These are phyloP conservation scores for Claviceps capensis DNA, from an alignment of 2,329 filamentous ascomycete species.

Conservation along the genomic window DNA sequence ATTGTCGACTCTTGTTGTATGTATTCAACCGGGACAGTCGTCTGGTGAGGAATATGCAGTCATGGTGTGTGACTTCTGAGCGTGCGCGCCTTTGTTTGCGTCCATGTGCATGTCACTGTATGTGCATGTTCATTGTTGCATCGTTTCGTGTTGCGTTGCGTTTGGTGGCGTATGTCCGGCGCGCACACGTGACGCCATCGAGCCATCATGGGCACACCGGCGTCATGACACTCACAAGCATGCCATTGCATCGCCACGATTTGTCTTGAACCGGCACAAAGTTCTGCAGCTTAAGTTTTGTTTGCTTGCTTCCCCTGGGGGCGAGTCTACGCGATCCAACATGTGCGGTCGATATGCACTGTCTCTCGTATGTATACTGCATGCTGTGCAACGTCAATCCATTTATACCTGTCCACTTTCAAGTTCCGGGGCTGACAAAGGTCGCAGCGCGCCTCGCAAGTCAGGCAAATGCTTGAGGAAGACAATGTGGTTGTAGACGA, in stretches of 20 bases:
- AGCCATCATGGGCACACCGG: background rate
- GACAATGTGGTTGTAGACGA: constrained; percentile 61
- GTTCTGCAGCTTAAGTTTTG: no score
- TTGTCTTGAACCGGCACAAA: no score
- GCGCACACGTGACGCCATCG: constrained; percentile 1
- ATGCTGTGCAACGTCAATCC: background rate
- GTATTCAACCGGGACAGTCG: no score
- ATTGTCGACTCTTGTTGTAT: no score
- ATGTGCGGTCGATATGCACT: constrained; percentile 27
- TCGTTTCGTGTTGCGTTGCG: background rate
- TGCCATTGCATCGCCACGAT: no score
- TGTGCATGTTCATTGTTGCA: background rate
- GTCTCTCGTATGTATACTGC: constrained; percentile 16
- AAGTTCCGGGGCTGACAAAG: background rate
- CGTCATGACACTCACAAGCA: no score
- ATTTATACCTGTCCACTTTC: background rate
- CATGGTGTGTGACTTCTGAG: no score
- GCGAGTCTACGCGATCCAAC: background rate
- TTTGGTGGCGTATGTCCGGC: background rate
- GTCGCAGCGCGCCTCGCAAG: constrained; percentile 57
- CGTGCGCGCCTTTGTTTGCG: no score
- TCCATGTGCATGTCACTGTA: no score
- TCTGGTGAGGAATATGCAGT: no score
- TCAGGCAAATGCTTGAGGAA: constrained; percentile 59
- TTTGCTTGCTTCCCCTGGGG: no score